These are phyloP conservation scores for Lathyrus aphaca DNA, from an alignment of 306 rosid species.

Conservation along the genomic window DNA sequence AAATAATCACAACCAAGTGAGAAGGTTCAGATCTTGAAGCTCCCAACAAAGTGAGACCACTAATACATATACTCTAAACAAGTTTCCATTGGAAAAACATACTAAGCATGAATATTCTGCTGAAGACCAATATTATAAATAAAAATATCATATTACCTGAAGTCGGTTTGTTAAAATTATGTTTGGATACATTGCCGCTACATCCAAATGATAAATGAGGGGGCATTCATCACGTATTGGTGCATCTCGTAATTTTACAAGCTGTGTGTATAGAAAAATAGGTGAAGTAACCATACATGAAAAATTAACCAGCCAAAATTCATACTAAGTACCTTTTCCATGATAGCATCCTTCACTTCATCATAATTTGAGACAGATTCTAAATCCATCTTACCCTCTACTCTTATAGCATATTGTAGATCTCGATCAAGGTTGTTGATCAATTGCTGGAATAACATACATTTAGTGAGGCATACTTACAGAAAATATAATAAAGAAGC, in stretches of 20 bases:
- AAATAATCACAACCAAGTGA: neutral
- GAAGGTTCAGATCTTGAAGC: neutral
- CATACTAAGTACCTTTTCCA: conserved; percentile 74
- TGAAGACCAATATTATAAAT: conserved; percentile 33
- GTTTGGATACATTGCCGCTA: conserved; percentile 99
- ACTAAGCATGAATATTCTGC: conserved; percentile 26
- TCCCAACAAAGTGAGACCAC: neutral
- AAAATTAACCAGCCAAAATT: conserved; percentile 38
- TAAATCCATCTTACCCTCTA: conserved; percentile 92
- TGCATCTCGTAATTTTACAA: conserved; percentile 65
- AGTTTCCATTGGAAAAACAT: neutral
- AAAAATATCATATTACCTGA: conserved; percentile 66
- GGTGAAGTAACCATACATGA: conserved; percentile 19
- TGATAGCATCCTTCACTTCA: conserved; percentile 80
- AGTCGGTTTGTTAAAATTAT: conserved; percentile 95
- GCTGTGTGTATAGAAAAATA: conserved; percentile 56
- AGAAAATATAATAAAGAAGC: conserved; percentile 32
- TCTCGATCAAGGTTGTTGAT: conserved; percentile 89
- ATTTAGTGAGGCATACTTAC: conserved; percentile 40
- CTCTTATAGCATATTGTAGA: conserved; percentile 89
- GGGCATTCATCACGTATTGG: conserved; percentile 92
- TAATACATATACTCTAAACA: neutral
- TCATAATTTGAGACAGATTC: conserved; percentile 80
- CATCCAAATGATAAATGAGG: conserved; percentile 96
- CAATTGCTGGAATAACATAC: conserved; percentile 67